Base-by-base conservation (phyloP, 1,284 basidiomycete genomes). In the Puccinia novopanici region DNA sequence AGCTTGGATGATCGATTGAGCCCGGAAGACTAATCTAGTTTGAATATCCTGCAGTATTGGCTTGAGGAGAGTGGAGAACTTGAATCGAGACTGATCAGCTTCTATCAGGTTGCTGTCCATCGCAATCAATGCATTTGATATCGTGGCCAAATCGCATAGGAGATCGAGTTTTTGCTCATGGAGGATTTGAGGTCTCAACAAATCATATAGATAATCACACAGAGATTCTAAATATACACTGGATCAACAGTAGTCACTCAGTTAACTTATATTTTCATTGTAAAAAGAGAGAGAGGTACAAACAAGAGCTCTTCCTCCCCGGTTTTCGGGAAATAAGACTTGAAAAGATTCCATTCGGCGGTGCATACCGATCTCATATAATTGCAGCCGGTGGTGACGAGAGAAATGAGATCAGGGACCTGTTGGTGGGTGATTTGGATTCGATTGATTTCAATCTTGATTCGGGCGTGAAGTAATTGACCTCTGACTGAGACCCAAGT, bases 1-100 rank as follows among this genome's bases (percentile, higher is more conserved):
- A 42, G 90, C 89, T 84, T 95, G 92, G 65, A 97, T 90, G 70
- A 96, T 89, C 0, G 93, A 89, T 86, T 97, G 94, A 10, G 94
- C 94, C 84, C 95, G 92, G 88, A 97, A 97, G 83, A 97, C 93
- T 73, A 97, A 86, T 75, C 94, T 88, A 8, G 95, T 97, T 87
- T 97, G 95, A 0, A 94, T 93, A 84, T 97, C 95, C 85, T 96
- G 94, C 30, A 96, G 86, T 0, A 97, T 91, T 90, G 94, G 93
- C 84, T 92, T 90, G 57, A 97, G 87, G 8, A 97, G 87, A 75
- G 91, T 90, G 81, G 91, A 89, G 74, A 79, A 79, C 30, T 71
- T 70, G 30, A 79, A 79, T n/a, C 30, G 63, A 52, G 75, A 77
- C 27, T 85, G 84, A 10, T 86, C 86, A 6, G 87, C 86, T 10